Base-by-base conservation (phyloP, 257 asterid species). In the Verbascum thapsus region DNA sequence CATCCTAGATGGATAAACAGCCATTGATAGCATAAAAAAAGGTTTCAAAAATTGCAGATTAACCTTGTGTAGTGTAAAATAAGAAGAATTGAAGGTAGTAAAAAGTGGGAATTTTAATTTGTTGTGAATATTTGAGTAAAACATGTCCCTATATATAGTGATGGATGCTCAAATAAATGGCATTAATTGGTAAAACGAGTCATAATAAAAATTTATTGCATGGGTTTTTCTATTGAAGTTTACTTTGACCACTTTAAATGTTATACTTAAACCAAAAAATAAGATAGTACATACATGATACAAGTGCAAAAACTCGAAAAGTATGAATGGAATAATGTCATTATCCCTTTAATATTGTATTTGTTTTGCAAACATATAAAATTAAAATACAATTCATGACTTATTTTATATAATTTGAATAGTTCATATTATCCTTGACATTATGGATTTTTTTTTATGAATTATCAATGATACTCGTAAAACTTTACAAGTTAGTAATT, bases 11-110 rank as follows among this genome's bases (percentile, higher is more conserved):
- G 58, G 4, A 18, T 11, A 43, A 58, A 9, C 4, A 34, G 7
- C 58, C 76, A 72, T 71, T 20, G 68, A 47, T 6, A 11, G 43
- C 22, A 39, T n/a, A 13, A 47, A 26, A 40, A 37, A 7, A 40
- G 51, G 20, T 34, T n/a, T 53, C 23, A n/a, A 16, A 8, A 15
- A 26, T 15, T 30, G 10, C 19, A 17, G 57, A 9, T 23, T 61
- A 23, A 16, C 10, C 11, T 32, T n/a, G 9, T 53, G 0, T 41
- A 13, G 23, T 19, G 18, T 15, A 40, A 39, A 35, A n/a, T 8
- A 3, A 12, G 11, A 49, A 22, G 13, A 42, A 8, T n/a, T 15
- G 23, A 12, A 44, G 8, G 15, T 19, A 37, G 7, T 45, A 11
- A 61, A 34, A 26, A 16, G n/a, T 23, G 22, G 15, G 15, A 10